Evolutionary conservation across 805 yeast species (phyloP).

Genomic region (Lachancea meyersii): DNA sequence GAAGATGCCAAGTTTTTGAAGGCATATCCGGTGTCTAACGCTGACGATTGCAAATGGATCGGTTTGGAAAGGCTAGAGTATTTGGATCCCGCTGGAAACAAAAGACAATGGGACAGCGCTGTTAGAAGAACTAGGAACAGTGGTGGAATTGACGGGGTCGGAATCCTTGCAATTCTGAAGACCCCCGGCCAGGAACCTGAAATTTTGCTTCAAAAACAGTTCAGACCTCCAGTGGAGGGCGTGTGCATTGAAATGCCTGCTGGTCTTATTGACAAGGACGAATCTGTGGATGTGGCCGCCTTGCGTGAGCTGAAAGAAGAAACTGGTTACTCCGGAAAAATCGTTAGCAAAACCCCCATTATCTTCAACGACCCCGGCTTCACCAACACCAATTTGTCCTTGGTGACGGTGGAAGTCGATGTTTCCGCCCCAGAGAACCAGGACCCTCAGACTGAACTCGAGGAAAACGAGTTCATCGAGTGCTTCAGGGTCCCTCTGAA

Average conservation of each 20-base stretch:
- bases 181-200: constrained; percentile 44
- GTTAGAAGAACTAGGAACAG: constrained; percentile 64
- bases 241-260: constrained; percentile 94
- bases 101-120: constrained; percentile 88
- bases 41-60: constrained; percentile 59
- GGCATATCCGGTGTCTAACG: constrained; percentile 26
- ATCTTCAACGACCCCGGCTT: constrained; percentile 80
- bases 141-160: constrained; percentile 78
- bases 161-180: constrained; percentile 68
- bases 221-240: constrained; percentile 85
- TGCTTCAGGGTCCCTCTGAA: constrained; percentile 68
- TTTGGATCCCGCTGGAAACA: constrained; percentile 61
- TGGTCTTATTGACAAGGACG: constrained; percentile 83
- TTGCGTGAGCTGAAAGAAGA: constrained; percentile 84
- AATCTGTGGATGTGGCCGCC: constrained; percentile 72
- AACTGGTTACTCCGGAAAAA: constrained; percentile 81
- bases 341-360: constrained; percentile 40
- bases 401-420: constrained; percentile 77
- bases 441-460: constrained; percentile 68
- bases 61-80: constrained; percentile 61
- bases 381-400: constrained; percentile 78
- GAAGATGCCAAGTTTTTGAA: constrained; percentile 32
- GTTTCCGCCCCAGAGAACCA: constrained; percentile 55
- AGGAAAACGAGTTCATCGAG: constrained; percentile 89
- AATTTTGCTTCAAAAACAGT: constrained; percentile 74